Evolutionary conservation across 108 stramenopile genomes (phyloP).

Genomic region (Asterionellopsis glacialis): DNA sequence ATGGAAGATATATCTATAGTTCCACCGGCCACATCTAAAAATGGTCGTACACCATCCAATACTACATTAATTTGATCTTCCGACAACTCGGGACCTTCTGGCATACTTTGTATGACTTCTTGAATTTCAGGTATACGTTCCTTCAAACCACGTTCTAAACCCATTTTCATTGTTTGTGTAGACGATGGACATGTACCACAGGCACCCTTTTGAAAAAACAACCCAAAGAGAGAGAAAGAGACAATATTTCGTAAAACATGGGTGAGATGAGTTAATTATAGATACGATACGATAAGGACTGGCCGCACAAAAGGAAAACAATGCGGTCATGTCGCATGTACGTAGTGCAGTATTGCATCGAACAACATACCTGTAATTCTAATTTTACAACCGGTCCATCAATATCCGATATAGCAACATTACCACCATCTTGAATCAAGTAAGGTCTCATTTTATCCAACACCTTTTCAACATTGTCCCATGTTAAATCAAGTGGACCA

Average conservation of each 20-base stretch:
- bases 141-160: constrained; percentile 86
- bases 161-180: constrained; percentile 98
- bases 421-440: constrained; percentile 89
- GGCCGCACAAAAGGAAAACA: not conserved
- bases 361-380: constrained; percentile 86
- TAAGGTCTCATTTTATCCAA: constrained; percentile 95
- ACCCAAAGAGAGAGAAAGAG: too few relatives aligned
- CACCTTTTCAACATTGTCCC: constrained; percentile 94
- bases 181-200: constrained; percentile 95
- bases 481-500: constrained; percentile 84
- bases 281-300: not conserved
- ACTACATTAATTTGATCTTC: constrained; percentile 77
- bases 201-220: constrained; percentile 57
- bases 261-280: not conserved
- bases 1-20: constrained; percentile 67
- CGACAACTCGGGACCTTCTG: constrained; percentile 83
- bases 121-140: constrained; percentile 95
- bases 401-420: constrained; percentile 90
- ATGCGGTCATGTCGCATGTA: too few relatives aligned
- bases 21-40: constrained; percentile 93
- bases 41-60: constrained; percentile 92
- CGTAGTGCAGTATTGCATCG: too few relatives aligned
- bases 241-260: too few relatives aligned
- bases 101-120: constrained; percentile 92
- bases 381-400: constrained; percentile 94